Percentiles rank a stretch among this genome's conserved stretches.
Evolutionary conservation across 495 filamentous ascomycete genomes (phyloP).

Genomic region (Xylaria intraflava): DNA sequence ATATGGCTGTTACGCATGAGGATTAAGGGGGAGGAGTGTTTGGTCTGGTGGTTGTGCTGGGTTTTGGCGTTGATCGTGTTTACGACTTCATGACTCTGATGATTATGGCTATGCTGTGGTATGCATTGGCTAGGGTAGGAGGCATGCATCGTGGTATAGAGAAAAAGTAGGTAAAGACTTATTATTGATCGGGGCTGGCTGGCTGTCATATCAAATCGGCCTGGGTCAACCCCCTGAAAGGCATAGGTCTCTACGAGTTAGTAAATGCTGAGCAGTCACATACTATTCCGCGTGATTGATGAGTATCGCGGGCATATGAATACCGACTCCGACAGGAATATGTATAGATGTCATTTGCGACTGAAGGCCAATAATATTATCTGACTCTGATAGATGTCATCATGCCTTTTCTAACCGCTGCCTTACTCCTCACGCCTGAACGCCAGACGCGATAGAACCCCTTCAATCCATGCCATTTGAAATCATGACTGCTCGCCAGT

Average conservation of each 20-base stretch:
- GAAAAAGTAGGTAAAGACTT: too few relatives aligned
- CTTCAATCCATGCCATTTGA: background rate
- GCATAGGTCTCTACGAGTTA: too few relatives aligned
- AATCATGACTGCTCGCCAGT: conserved; percentile 3
- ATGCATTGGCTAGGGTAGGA: background rate
- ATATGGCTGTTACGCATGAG: conserved; percentile 88
- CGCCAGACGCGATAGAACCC: conserved; percentile 9
- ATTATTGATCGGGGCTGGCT: too few relatives aligned
- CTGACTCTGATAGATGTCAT: background rate
- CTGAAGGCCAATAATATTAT: background rate
- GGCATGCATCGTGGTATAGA: background rate
- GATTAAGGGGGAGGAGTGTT: conserved; percentile 36
- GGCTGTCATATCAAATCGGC: too few relatives aligned
- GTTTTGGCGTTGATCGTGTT: background rate
- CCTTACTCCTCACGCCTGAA: conserved; percentile 5
- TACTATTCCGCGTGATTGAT: too few relatives aligned
- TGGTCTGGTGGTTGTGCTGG: background rate
- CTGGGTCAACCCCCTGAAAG: too few relatives aligned
- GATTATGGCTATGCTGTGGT: background rate
- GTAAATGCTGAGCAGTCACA: too few relatives aligned
- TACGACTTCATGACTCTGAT: conserved; percentile 13
- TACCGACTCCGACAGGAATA: background rate
- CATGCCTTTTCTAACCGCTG: conserved; percentile 1
- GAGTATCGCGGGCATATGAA: too few relatives aligned
- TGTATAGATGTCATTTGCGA: background rate